Evolutionary conservation across 768 basidiomycete species (phyloP).

Genomic region (Hypholoma fasciculare): DNA sequence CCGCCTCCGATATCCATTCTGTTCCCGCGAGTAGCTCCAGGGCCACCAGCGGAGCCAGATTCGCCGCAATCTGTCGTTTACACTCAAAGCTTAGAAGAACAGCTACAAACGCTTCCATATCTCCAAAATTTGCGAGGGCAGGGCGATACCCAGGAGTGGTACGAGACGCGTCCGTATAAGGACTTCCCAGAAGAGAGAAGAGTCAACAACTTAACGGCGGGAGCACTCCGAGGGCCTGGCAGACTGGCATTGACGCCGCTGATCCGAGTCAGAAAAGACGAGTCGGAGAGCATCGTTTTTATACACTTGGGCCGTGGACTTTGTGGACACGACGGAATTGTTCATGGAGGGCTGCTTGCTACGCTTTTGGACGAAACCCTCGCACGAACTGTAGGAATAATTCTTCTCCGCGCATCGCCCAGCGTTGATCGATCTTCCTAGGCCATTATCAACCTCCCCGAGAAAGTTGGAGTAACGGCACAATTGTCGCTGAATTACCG

Average conservation of each 20-base stretch:
- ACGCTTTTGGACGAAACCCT: constrained; percentile 88
- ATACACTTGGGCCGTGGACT: constrained; percentile 84
- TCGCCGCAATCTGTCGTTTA: constrained; percentile 60
- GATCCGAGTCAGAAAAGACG: constrained; percentile 72
- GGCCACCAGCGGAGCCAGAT: constrained; percentile 54
- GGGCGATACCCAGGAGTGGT: constrained; percentile 62
- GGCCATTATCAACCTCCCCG: constrained; percentile 86
- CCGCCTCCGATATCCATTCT: constrained; percentile 65
- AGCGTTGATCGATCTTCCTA: constrained; percentile 26
- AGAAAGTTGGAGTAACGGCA: constrained; percentile 92
- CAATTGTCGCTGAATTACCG: constrained; percentile 79
- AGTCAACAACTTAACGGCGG: constrained; percentile 83
- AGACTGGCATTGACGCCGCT: constrained; percentile 81
- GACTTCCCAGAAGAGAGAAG: constrained; percentile 69
- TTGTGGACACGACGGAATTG: constrained; percentile 93
- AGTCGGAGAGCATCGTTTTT: constrained; percentile 68
- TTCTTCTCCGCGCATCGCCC: not conserved
- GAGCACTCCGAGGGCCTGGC: constrained; percentile 85
- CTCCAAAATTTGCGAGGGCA: constrained; percentile 50
- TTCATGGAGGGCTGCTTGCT: constrained; percentile 91
- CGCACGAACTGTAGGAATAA: constrained; percentile 63
- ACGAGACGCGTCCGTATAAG: constrained; percentile 75
- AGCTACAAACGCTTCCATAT: constrained; percentile 63
- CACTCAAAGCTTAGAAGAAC: constrained; percentile 60
- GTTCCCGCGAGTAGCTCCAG: constrained; percentile 76